Conservation (phyloP, 352 stramenopile genomes). For the Globisporangium mamillatum region DNA sequence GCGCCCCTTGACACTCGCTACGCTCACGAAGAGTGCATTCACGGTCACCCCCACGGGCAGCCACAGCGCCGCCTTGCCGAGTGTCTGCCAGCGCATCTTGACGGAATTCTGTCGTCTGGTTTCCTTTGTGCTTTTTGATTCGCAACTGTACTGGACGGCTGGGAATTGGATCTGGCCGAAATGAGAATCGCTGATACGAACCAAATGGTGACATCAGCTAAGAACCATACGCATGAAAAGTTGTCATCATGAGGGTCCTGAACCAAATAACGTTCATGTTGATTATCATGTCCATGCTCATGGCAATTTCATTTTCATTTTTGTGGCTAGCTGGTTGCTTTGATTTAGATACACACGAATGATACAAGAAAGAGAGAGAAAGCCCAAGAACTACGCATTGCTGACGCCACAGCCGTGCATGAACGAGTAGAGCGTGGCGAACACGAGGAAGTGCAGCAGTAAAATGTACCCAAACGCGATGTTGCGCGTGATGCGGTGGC, state of each 20-base stretch:
- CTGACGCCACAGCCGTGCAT: constrained; percentile 82
- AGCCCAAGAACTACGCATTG: constrained; percentile 38
- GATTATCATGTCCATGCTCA: neutral
- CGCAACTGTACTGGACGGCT: neutral
- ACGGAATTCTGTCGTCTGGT: neutral
- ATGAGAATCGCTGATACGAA: neutral
- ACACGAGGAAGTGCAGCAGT: constrained; percentile 82
- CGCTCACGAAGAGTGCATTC: constrained; percentile 70
- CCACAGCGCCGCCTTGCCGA: constrained; percentile 66
- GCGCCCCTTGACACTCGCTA: constrained; percentile 69
- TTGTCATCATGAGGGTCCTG: neutral
- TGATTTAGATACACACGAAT: neutral
- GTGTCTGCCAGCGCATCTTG: constrained; percentile 59
- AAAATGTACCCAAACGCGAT: constrained; percentile 84
- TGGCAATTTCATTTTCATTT: neutral
- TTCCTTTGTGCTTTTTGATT: neutral
- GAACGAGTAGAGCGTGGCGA: constrained; percentile 85
- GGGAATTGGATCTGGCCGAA: neutral
- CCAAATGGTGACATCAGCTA: neutral
- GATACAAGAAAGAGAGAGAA: neutral
- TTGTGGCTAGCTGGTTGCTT: neutral
- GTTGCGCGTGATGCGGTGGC: constrained; percentile 79
- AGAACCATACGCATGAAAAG: neutral
- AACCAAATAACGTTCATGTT: no score
- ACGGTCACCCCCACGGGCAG: constrained; percentile 76